These are phyloP conservation scores for Didymella sp. DNA, from an alignment of 2,329 filamentous ascomycete species.

Conservation along the genomic window DNA sequence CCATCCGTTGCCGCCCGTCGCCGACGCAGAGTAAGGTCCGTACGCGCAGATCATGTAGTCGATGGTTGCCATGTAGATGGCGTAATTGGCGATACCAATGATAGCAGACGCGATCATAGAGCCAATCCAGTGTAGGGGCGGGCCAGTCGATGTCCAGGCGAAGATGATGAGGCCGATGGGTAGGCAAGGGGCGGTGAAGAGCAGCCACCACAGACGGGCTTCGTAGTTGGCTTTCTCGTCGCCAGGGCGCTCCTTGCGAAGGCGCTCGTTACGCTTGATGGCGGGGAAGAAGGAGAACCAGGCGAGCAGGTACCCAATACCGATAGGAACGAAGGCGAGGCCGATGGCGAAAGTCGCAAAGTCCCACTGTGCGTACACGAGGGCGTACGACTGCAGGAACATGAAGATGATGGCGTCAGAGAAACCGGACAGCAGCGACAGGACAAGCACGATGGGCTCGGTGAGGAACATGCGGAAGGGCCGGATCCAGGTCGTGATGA, in stretches of 20 bases:
- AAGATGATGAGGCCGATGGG: constrained; percentile 76
- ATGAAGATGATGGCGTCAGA: constrained; percentile 81
- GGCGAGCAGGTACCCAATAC: constrained; percentile 69
- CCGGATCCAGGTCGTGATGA: constrained; percentile 59
- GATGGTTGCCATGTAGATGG: constrained; percentile 80
- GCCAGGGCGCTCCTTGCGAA: constrained; percentile 38
- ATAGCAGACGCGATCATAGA: constrained; percentile 70
- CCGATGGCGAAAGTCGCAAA: constrained; percentile 66
- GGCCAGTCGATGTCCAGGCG: constrained; percentile 72
- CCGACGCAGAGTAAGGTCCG: constrained; percentile 76
- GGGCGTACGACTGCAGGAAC: constrained; percentile 73
- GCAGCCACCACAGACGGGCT: constrained; percentile 69
- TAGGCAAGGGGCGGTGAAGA: constrained; percentile 67
- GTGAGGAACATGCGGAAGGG: constrained; percentile 78
- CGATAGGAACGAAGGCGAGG: constrained; percentile 65
- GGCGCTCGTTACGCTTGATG: constrained; percentile 50
- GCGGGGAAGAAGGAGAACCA: constrained; percentile 67
- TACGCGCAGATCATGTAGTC: constrained; percentile 82
- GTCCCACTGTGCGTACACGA: constrained; percentile 72
- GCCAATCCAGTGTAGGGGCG: constrained; percentile 71
- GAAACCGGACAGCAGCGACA: constrained; percentile 77
- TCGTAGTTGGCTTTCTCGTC: constrained; percentile 47
- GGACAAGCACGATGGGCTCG: constrained; percentile 74
- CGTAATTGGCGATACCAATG: constrained; percentile 74
- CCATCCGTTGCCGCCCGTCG: constrained; percentile 80